These are phyloP conservation scores for Populus hybrid DNA, from an alignment of 441 rosid genomes.

Conservation along the genomic window DNA sequence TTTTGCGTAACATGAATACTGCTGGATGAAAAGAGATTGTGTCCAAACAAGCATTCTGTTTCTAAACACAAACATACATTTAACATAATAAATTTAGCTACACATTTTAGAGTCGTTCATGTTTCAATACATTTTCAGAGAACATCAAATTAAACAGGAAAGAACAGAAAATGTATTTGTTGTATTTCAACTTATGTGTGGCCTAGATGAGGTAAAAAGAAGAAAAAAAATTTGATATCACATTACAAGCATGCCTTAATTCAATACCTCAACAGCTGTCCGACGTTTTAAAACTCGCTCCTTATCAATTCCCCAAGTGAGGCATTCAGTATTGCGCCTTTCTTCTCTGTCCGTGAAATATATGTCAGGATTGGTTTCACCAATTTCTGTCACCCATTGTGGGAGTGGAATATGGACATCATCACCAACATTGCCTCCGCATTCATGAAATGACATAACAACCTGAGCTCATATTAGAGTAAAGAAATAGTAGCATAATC, in stretches of 20 bases:
- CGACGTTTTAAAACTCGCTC: constrained; percentile 90
- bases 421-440: constrained; percentile 99
- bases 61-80: neutral
- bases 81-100: constrained; percentile 1
- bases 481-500: neutral
- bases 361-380: constrained; percentile 88
- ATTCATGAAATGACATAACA: constrained; percentile 98
- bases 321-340: constrained; percentile 94
- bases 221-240: neutral
- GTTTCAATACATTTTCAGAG: neutral
- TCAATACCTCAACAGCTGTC: constrained; percentile 89
- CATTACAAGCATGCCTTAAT: constrained; percentile 17
- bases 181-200: neutral
- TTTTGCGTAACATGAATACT: neutral
- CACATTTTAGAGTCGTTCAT: neutral
- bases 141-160: neutral
- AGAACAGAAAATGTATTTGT: neutral
- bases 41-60: neutral
- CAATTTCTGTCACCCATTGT: constrained; percentile 96
- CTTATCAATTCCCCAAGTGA: constrained; percentile 95
- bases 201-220: neutral
- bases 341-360: constrained; percentile 98
- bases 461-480: constrained; percentile 48
- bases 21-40: neutral
- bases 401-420: constrained; percentile 98